Evolutionary conservation across 2,329 filamentous ascomycete species (phyloP), one percentile per base, ranked within the genome.

Genomic region (Aspergillus pseudoterreus): DNA sequence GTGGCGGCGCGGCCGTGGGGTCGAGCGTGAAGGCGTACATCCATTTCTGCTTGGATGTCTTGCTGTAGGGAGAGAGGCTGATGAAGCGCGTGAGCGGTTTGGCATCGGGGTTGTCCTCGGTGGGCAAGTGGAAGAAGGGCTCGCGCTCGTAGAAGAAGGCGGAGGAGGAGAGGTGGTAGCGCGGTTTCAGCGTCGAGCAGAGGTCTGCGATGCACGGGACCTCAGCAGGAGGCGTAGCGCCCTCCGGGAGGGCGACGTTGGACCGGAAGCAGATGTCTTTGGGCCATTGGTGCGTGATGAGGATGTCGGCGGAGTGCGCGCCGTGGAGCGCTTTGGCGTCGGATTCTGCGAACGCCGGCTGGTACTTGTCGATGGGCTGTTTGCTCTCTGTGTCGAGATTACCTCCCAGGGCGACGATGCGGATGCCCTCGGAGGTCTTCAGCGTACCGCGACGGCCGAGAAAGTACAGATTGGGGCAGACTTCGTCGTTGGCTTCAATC

Each of bases 401-500:
- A 0, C 94, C 94, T 22, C 92, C 92, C 0, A 99, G 78, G 0
- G 88, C 79, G n/a, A 92, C 89, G 55, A 99, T 91, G 46, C 87
- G 85, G 43, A 97, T 78, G 1, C 92, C 92, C 58, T 96, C 92
- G 0, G 88, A 87, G 0, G 92, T 97, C 69, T 94, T 97, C 47
- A 90, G 87, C 12, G 87, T 85, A 55, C 88, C 90, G 63, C 90
- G 86, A 71, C 94, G 95, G 51, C 89, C 92, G 1, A 99, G 82
- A 63, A 87, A 95, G 71, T 90, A 89, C 10, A 99, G 81, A 66
- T 99, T 97, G n/a, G 86, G 81, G 67, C 91, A 96, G 15, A 99
- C 80, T 63, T 87, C 83, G 56, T 80, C 86, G 56, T 87, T 83
- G 32, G 81, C 80, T 64, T 90, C 81, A 47, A 97, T 80, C 67